These are phyloP conservation scores for Chlorophyllum brunneum DNA, from an alignment of 768 basidiomycete genomes.

Conservation along the genomic window DNA sequence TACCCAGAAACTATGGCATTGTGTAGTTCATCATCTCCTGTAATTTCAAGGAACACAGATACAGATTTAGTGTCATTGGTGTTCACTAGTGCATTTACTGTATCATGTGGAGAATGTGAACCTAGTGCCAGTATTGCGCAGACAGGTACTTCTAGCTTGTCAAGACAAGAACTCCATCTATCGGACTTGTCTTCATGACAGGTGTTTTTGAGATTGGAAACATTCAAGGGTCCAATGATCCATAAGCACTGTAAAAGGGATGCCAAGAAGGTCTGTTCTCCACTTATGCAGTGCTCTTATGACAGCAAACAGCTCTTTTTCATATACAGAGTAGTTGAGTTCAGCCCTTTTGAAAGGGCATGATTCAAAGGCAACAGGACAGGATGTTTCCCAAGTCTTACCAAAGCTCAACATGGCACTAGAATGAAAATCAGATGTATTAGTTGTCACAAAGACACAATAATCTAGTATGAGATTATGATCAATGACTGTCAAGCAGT, in stretches of 20 bases:
- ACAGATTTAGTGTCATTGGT: too few relatives aligned
- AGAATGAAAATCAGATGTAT: slow-evolving; percentile 22
- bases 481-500: slow-evolving; percentile 14
- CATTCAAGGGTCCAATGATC: slow-evolving; percentile 32
- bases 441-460: slow-evolving; percentile 28
- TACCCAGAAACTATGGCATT: not conserved
- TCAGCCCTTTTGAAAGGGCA: slow-evolving; percentile 21
- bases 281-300: slow-evolving; percentile 25
- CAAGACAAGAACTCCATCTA: slow-evolving; percentile 34
- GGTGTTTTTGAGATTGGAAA: slow-evolving; percentile 25
- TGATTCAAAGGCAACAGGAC: slow-evolving; percentile 29
- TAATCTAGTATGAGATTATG: slow-evolving; percentile 17
- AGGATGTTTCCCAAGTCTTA: slow-evolving; percentile 23
- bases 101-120: too few relatives aligned
- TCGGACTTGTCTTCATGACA: slow-evolving; percentile 24
- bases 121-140: too few relatives aligned
- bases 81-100: too few relatives aligned
- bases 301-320: slow-evolving; percentile 34
- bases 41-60: not conserved
- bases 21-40: not conserved
- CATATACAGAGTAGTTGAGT: slow-evolving; percentile 31
- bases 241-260: slow-evolving; percentile 23
- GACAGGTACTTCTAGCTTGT: slow-evolving; percentile 27
- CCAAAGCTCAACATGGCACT: slow-evolving; percentile 29
- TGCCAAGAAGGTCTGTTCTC: slow-evolving; percentile 17